Evolutionary conservation across 371 early-diverging fungal species (phyloP), one percentile per base, ranked within the genome.

Genomic region (Mortierella sp.): DNA sequence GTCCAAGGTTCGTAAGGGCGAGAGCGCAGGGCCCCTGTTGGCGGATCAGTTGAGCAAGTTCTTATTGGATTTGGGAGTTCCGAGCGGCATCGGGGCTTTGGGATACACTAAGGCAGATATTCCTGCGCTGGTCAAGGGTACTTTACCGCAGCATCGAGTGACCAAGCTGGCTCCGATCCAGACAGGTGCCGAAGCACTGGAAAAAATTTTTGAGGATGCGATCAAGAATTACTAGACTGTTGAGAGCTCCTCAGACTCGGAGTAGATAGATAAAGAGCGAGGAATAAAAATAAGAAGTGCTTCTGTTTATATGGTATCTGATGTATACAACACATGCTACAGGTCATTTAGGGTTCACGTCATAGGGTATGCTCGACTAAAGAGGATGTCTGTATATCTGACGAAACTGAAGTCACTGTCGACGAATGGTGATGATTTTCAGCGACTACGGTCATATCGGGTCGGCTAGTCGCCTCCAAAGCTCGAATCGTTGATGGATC

Each of bases 61-160:
- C 85, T 80, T 96, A 54, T 65, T 86, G 42, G 82, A 83, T 19
- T 73, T 96, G 51, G 92, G 90, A 28, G 90, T 96, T 6, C 96
- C 96, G 19, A 85, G 93, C 62, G 96, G 96, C 55, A 82, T 95
- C 49, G 67, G 79, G n/a, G 94, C 91, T 7, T 78, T 96, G 61
- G 96, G 96, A 0, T 94, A 89, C 70, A 81, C 87, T 32, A 80
- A 84, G 43, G 82, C 86, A 7, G 87, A 93, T 64, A 90, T 95
- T 37, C 86, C 85, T 28, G 85, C 82, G 2, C 72, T 96, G 69
- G 94, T 96, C 34, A 87, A 92, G 69, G 94, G 95, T 47, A 94
- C 94, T 24, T 72, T 96, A 68, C 96, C 96, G 9, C 96, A 95
- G 81, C 94, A 95, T 73, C 92, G 96, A 51, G 95, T 96, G n/a